Evolutionary conservation across 1,284 basidiomycete genomes (phyloP).

Genomic region (Cutaneotrichosporon sp.): DNA sequence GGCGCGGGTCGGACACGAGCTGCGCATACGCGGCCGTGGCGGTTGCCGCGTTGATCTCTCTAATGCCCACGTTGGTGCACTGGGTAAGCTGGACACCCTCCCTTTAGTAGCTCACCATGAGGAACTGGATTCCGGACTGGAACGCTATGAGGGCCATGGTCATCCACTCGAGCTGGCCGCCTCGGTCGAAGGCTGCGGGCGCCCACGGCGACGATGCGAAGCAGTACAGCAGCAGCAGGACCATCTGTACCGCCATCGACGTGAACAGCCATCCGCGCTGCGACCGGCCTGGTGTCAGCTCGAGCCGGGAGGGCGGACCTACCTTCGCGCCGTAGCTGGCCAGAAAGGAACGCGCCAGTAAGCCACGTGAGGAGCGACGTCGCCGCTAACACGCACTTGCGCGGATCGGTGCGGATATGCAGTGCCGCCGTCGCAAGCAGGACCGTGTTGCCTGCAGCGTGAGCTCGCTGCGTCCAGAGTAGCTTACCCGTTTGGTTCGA

Average conservation of each 20-base stretch:
- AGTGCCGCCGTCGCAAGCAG: conserved; percentile 14
- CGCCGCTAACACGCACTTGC: conserved; percentile 10
- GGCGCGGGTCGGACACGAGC: conserved; percentile 25
- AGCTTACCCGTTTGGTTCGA: conserved; percentile 13
- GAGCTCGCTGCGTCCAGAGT: too few relatives aligned
- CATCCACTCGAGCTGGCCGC: conserved; percentile 17
- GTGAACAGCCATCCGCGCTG: conserved; percentile 18
- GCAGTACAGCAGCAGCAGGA: conserved; percentile 13
- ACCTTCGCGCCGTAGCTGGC: conserved; percentile 26
- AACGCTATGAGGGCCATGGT: conserved; percentile 19
- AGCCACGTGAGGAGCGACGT: conserved; percentile 21
- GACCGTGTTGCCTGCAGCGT: conserved; percentile 15
- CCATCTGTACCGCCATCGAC: conserved; percentile 14
- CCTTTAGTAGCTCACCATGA: conserved; percentile 22
- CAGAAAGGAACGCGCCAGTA: conserved; percentile 21
- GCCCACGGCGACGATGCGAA: conserved; percentile 8
- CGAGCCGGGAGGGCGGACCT: conserved; percentile 2
- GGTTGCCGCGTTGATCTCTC: conserved; percentile 29
- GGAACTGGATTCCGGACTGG: conserved; percentile 26
- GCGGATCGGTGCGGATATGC: conserved; percentile 6
- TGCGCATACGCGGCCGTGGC: conserved; percentile 27
- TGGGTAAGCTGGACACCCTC: conserved; percentile 4
- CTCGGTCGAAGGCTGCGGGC: background rate
- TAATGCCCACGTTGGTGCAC: conserved; percentile 23
- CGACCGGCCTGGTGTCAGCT: conserved; percentile 15